Conservation (phyloP, 306 rosid species). For the Inga leiocalycina region DNA sequence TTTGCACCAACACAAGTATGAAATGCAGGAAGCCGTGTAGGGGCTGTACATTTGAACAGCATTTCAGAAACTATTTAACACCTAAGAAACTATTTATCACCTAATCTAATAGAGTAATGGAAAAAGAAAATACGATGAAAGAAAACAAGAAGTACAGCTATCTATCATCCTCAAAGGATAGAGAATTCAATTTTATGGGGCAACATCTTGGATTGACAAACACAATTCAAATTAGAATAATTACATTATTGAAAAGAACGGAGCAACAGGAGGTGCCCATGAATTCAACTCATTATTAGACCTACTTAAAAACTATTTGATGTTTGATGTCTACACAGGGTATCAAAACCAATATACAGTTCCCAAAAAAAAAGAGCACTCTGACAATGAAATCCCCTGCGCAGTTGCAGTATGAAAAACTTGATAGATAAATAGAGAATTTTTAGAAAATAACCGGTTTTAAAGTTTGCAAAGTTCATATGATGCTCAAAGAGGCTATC, state of each 20-base stretch:
- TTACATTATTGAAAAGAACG: background rate
- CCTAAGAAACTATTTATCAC: slow-evolving; percentile 17
- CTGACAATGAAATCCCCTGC: background rate
- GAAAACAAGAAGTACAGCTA: slow-evolving; percentile 1
- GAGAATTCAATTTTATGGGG: slow-evolving; percentile 4
- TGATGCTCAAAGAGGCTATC: background rate
- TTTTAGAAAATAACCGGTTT: background rate
- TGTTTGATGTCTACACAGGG: background rate
- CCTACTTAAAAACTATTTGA: slow-evolving; percentile 9
- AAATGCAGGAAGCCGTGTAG: slow-evolving; percentile 90
- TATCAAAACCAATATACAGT: background rate
- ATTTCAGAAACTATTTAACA: slow-evolving; percentile 33
- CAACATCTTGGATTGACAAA: background rate
- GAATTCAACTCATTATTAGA: background rate
- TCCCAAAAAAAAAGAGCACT: background rate
- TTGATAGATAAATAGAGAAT: background rate
- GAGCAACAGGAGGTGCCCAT: background rate
- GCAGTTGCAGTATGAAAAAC: background rate
- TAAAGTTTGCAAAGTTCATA: background rate
- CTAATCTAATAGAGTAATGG: background rate
- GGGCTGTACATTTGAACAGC: slow-evolving; percentile 53
- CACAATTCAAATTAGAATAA: background rate
- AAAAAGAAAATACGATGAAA: slow-evolving; percentile 9
- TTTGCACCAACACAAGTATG: slow-evolving; percentile 97
- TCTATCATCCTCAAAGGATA: background rate